Evolutionary conservation across 768 basidiomycete species (phyloP).

Genomic region (Suillus occidentalis): DNA sequence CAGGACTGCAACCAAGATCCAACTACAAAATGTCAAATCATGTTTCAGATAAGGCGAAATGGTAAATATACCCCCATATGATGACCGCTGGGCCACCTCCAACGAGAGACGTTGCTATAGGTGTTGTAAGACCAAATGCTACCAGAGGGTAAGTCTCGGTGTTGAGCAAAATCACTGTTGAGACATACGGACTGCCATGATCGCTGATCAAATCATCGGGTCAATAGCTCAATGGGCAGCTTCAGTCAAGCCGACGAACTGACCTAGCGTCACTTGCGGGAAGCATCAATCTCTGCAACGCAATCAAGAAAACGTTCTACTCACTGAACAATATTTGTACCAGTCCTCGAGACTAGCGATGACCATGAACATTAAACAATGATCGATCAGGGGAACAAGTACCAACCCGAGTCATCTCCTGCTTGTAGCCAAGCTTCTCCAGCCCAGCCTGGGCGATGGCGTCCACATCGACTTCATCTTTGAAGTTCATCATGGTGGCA

Average conservation of each 20-base stretch:
- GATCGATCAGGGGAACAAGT: not conserved
- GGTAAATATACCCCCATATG: conserved; percentile 51
- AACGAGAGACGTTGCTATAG: conserved; percentile 54
- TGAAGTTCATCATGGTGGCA: conserved; percentile 11
- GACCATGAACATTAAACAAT: not conserved
- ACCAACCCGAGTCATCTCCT: conserved; percentile 53
- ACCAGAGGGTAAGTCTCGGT: conserved; percentile 8
- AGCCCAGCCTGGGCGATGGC: conserved; percentile 34
- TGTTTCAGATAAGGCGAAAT: not conserved
- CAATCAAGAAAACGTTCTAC: conserved; percentile 13
- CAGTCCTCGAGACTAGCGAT: conserved; percentile 46
- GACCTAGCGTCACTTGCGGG: conserved; percentile 46
- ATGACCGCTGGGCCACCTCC: conserved; percentile 57
- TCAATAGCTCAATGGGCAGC: conserved; percentile 7
- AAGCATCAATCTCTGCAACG: conserved; percentile 16
- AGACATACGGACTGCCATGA: conserved; percentile 61
- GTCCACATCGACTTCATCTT: conserved; percentile 21
- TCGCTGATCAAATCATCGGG: conserved; percentile 36
- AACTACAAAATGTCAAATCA: conserved; percentile 32
- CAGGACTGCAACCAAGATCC: conserved; percentile 50
- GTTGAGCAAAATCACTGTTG: not conserved
- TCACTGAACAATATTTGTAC: conserved; percentile 56
- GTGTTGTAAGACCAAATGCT: conserved; percentile 59
- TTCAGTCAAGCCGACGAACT: conserved; percentile 5
- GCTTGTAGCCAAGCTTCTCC: conserved; percentile 55